Evolutionary conservation across 2,329 filamentous ascomycete species (phyloP).

Genomic region (Alternaria panax): DNA sequence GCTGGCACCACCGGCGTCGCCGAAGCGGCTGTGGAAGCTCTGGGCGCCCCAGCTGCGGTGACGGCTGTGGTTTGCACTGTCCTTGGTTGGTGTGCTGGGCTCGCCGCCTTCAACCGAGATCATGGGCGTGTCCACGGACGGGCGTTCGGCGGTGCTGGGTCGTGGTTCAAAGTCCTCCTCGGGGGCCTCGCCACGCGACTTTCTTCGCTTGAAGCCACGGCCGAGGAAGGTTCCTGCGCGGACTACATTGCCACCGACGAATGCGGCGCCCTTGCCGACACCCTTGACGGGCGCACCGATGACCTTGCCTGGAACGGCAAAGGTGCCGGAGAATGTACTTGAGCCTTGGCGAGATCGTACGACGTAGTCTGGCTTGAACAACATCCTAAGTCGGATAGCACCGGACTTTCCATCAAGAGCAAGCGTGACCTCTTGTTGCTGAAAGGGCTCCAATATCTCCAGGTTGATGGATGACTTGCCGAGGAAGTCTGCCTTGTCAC

Average conservation of each 20-base stretch:
- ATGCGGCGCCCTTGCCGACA: conserved; percentile 75
- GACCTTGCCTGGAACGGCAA: conserved; percentile 85
- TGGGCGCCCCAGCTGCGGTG: conserved; percentile 48
- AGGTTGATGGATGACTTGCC: conserved; percentile 79
- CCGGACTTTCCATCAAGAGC: conserved; percentile 89
- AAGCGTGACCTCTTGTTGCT: conserved; percentile 75
- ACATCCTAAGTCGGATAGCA: conserved; percentile 77
- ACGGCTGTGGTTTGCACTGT: conserved; percentile 39
- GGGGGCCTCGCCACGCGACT: conserved; percentile 59
- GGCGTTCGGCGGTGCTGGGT: conserved; percentile 54
- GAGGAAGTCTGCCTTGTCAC: conserved; percentile 91
- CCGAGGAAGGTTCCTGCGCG: conserved; percentile 92
- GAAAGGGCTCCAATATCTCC: conserved; percentile 83
- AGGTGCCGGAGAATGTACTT: conserved; percentile 90
- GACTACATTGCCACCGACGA: conserved; percentile 78
- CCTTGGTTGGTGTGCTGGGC: conserved; percentile 15
- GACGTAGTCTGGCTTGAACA: conserved; percentile 94
- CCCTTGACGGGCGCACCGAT: conserved; percentile 97
- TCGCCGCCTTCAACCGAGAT: conserved; percentile 43
- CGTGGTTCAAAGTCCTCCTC: conserved; percentile 51
- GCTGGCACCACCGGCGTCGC: conserved; percentile 53
- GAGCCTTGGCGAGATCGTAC: conserved; percentile 86
- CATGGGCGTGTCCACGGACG: conserved; percentile 39
- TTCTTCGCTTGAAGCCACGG: conserved; percentile 79
- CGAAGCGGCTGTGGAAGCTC: conserved; percentile 50